A percentile compares a stretch with the other conserved stretches of the same genome.
Evolutionary conservation across 352 stramenopile species (phyloP).

Genomic region (Thraustochytrium striatum): DNA sequence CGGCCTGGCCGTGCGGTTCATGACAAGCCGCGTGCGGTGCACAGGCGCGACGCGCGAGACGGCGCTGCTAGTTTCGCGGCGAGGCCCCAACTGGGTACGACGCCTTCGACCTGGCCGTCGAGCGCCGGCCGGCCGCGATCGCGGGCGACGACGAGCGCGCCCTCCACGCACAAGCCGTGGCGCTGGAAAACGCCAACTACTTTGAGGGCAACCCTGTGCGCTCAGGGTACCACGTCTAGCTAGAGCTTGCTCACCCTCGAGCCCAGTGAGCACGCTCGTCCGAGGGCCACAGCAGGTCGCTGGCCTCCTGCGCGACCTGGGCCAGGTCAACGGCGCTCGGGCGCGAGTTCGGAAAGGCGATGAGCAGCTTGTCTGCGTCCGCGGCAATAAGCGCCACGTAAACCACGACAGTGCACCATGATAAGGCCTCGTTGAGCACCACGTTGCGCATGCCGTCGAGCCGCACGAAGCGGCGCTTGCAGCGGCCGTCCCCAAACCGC

Average conservation of each 20-base stretch:
- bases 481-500: background rate
- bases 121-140: background rate
- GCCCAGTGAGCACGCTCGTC: too few relatives aligned
- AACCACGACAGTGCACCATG: background rate
- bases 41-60: background rate
- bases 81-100: background rate
- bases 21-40: too few relatives aligned
- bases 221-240: background rate
- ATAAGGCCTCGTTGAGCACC: constrained; percentile 4
- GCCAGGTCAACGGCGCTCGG: too few relatives aligned
- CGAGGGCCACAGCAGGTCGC: too few relatives aligned
- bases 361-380: too few relatives aligned
- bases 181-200: background rate
- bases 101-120: background rate
- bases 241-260: too few relatives aligned
- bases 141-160: too few relatives aligned
- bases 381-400: constrained; percentile 18
- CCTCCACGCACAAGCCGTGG: background rate
- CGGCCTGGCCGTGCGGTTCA: too few relatives aligned
- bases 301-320: too few relatives aligned
- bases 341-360: too few relatives aligned
- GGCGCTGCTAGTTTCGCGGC: background rate
- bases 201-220: background rate
- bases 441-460: background rate
- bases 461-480: background rate